These are phyloP conservation scores for Candida neerlandica DNA, from an alignment of 1,139 yeast genomes.

Conservation along the genomic window DNA sequence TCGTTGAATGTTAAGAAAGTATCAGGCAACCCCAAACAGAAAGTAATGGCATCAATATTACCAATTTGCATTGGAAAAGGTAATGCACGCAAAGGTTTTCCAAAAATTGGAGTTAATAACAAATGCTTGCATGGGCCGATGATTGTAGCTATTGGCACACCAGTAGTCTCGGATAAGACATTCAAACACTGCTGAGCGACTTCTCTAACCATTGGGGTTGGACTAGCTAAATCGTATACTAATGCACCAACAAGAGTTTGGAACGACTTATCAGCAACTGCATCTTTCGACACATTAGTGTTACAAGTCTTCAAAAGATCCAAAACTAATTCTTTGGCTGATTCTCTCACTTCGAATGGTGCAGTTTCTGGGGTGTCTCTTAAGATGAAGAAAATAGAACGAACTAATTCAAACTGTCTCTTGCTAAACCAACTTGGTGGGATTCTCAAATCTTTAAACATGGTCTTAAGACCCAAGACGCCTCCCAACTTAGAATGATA, in stretches of 20 bases:
- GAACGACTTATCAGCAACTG: constrained; percentile 70
- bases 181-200: constrained; percentile 76
- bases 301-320: constrained; percentile 69
- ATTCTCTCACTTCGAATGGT: constrained; percentile 73
- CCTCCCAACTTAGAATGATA: constrained; percentile 90
- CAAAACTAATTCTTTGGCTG: constrained; percentile 69
- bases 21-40: constrained; percentile 78
- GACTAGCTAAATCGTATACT: constrained; percentile 90
- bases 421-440: constrained; percentile 74
- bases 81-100: constrained; percentile 92
- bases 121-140: constrained; percentile 83
- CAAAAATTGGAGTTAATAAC: constrained; percentile 88
- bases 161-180: constrained; percentile 69
- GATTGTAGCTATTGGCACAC: constrained; percentile 69
- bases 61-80: constrained; percentile 99
- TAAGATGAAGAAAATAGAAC: constrained; percentile 85
- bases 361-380: constrained; percentile 91
- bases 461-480: constrained; percentile 73
- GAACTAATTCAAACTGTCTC: constrained; percentile 80
- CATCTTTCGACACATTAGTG: constrained; percentile 57
- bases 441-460: constrained; percentile 67
- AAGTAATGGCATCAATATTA: constrained; percentile 93
- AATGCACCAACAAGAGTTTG: constrained; percentile 83
- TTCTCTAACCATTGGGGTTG: constrained; percentile 78
- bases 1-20: constrained; percentile 86